These are phyloP conservation scores for Pisolithus thermaeus DNA, from an alignment of 1,284 basidiomycete genomes.

Conservation along the genomic window DNA sequence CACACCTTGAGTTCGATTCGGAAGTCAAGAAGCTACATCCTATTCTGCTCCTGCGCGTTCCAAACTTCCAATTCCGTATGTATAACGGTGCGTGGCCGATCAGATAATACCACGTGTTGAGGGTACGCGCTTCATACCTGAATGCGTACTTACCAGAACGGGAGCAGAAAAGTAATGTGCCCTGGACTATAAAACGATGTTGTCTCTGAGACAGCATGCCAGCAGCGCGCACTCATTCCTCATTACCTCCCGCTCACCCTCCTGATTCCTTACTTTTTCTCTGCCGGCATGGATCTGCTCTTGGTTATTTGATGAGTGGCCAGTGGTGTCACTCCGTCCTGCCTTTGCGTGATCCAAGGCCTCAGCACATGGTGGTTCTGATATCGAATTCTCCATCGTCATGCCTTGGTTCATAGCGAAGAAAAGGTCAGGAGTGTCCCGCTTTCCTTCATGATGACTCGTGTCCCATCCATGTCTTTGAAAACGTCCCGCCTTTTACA, in stretches of 20 bases:
- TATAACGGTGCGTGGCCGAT: slow-evolving; percentile 13
- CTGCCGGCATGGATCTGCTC: slow-evolving; percentile 4
- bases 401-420: slow-evolving; percentile 31
- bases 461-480: neutral
- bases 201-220: slow-evolving; percentile 2
- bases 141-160: neutral
- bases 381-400: slow-evolving; percentile 21
- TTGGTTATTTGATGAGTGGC: slow-evolving; percentile 11
- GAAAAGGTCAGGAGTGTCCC: slow-evolving; percentile 27
- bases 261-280: too few relatives aligned
- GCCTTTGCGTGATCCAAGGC: slow-evolving; percentile 30
- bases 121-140: slow-evolving; percentile 8
- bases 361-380: slow-evolving; percentile 18
- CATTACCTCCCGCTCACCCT: neutral
- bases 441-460: slow-evolving; percentile 7
- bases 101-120: slow-evolving; percentile 11
- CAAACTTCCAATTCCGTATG: slow-evolving; percentile 8
- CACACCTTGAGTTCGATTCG: slow-evolving; percentile 20
- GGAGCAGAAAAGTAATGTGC: slow-evolving; percentile 1
- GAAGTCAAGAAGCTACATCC: slow-evolving; percentile 5
- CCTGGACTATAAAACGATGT: slow-evolving; percentile 8
- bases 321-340: slow-evolving; percentile 25
- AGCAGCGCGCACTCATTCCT: neutral
- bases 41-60: slow-evolving; percentile 1
- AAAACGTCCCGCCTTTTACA: too few relatives aligned